phyloP scores from a whole-genome alignment of 345 rosid species.

The Nephelium lappaceum region DNA sequence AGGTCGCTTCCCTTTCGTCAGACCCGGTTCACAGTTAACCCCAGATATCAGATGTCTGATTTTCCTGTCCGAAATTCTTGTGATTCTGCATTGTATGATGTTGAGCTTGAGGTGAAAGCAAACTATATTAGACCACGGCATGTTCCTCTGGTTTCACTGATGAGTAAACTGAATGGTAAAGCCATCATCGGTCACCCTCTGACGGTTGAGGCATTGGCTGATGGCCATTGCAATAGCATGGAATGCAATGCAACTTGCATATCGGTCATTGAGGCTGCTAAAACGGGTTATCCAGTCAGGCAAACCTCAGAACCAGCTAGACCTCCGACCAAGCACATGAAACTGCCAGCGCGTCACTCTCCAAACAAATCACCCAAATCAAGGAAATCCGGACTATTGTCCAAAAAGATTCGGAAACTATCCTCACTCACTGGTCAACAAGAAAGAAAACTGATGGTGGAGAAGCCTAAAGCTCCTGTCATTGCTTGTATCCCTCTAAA shows the following conservation, averaged over 20 bases:
- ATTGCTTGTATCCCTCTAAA: constrained; percentile 85
- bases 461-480: constrained; percentile 64
- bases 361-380: constrained; percentile 29
- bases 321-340: constrained; percentile 37
- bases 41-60: constrained; percentile 50
- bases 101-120: constrained; percentile 75
- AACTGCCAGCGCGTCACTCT: constrained; percentile 14
- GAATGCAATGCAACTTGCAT: constrained; percentile 19
- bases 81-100: constrained; percentile 58
- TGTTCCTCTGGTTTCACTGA: constrained; percentile 89
- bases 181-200: constrained; percentile 91
- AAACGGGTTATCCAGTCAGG: constrained; percentile 26
- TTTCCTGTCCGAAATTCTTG: constrained; percentile 39
- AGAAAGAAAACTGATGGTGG: constrained; percentile 40
- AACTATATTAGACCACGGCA: constrained; percentile 54
- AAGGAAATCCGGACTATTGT: constrained; percentile 53
- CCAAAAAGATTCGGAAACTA: constrained; percentile 75
- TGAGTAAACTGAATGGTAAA: constrained; percentile 79
- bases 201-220: constrained; percentile 52
- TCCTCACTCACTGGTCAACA: constrained; percentile 71
- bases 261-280: constrained; percentile 13
- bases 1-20: constrained; percentile 61
- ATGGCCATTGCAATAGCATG: constrained; percentile 38
- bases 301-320: constrained; percentile 35
- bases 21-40: constrained; percentile 50